A percentile compares a stretch with the other conserved stretches of the same genome.
These are phyloP conservation scores for Candida tibetensis DNA, from an alignment of 805 yeast species.

Conservation along the genomic window DNA sequence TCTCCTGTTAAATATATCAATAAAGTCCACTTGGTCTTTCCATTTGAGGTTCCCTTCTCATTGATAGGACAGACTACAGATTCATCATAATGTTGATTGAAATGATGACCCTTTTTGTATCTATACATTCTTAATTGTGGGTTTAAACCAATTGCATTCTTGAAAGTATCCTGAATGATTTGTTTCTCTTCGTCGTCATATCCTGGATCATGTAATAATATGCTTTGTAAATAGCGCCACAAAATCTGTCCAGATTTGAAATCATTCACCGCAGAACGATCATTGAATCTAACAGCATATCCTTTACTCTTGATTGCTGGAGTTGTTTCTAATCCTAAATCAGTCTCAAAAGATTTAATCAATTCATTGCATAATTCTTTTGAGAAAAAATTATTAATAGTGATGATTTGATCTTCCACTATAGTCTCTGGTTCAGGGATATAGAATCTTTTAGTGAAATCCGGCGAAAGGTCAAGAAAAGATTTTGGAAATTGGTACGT, in stretches of 20 bases:
- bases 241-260: conserved; percentile 32
- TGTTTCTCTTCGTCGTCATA: conserved; percentile 26
- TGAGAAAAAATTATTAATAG: conserved; percentile 38
- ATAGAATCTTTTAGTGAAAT: conserved; percentile 13
- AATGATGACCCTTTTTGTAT: conserved; percentile 55
- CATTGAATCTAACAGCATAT: conserved; percentile 59
- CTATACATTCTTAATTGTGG: conserved; percentile 56
- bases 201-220: conserved; percentile 27
- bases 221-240: conserved; percentile 41
- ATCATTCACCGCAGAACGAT: conserved; percentile 45
- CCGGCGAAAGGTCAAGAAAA: conserved; percentile 11
- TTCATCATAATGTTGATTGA: conserved; percentile 62
- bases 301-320: conserved; percentile 47
- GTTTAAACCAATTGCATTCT: conserved; percentile 46
- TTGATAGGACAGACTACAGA: conserved; percentile 37
- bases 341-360: conserved; percentile 28
- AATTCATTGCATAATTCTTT: conserved; percentile 38
- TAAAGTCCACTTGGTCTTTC: conserved; percentile 57
- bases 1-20: conserved; percentile 56
- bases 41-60: conserved; percentile 23
- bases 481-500: conserved; percentile 18
- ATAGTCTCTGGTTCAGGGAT: conserved; percentile 21
- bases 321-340: conserved; percentile 42
- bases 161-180: conserved; percentile 27
- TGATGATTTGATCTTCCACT: conserved; percentile 37